These are phyloP conservation scores for Raffaelea ambrosiae DNA, from an alignment of 2,329 filamentous ascomycete species.

Conservation along the genomic window DNA sequence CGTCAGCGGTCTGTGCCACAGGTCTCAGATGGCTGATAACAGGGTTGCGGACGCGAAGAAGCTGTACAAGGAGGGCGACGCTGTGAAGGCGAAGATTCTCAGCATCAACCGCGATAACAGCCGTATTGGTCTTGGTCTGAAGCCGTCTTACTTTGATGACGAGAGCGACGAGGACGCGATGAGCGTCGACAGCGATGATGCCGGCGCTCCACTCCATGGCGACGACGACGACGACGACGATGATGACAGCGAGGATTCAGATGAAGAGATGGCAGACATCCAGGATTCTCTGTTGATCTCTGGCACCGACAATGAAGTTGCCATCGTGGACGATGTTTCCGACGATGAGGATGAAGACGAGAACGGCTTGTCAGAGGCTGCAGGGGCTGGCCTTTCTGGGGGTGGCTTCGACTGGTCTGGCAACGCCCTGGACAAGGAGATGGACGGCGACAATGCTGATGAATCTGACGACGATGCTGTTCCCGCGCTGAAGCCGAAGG, in stretches of 20 bases:
- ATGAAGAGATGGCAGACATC: conserved; percentile 40
- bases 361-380: conserved; percentile 7
- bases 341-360: conserved; percentile 22
- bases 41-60: conserved; percentile 76
- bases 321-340: conserved; percentile 5
- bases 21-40: conserved; percentile 83
- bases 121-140: conserved; percentile 82
- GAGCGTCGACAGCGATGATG: conserved; percentile 37
- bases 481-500: conserved; percentile 29
- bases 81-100: conserved; percentile 85
- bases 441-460: conserved; percentile 44
- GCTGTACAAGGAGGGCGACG: conserved; percentile 81
- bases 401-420: conserved; percentile 86
- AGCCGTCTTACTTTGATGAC: conserved; percentile 79
- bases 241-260: conserved; percentile 40
- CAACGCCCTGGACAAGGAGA: conserved; percentile 49
- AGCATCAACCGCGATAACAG: conserved; percentile 67
- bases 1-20: conserved; percentile 87
- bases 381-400: conserved; percentile 50
- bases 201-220: conserved; percentile 30
- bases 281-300: conserved; percentile 33
- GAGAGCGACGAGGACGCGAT: conserved; percentile 34
- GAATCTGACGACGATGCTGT: conserved; percentile 15
- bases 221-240: conserved; percentile 36
- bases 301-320: conserved; percentile 30